Evolutionary conservation across 2,329 filamentous ascomycete genomes (phyloP).

Genomic region (Tolypocladium inflatum): DNA sequence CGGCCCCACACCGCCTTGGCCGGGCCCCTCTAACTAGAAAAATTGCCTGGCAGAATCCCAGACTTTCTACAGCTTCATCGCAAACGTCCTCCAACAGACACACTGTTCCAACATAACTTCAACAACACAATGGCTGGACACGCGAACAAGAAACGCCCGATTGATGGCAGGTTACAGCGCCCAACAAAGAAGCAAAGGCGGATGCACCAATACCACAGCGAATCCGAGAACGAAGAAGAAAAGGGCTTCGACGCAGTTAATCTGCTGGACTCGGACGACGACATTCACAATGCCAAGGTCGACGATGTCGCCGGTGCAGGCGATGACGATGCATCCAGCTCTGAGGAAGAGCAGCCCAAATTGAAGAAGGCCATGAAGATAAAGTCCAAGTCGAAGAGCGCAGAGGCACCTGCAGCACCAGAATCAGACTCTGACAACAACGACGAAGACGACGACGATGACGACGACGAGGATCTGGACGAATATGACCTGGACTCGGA

Average conservation of each 20-base stretch:
- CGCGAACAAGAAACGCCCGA: conserved; percentile 21
- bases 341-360: conserved; percentile 22
- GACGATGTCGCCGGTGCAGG: conserved; percentile 37
- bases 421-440: conserved; percentile 13
- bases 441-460: conserved; percentile 12
- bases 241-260: conserved; percentile 41
- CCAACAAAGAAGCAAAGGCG: conserved; percentile 45
- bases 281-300: conserved; percentile 41
- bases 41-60: conserved; percentile 10
- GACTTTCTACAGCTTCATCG: conserved; percentile 1
- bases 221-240: conserved; percentile 31
- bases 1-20: conserved; percentile 7
- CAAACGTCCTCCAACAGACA: conserved; percentile 2
- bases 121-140: conserved; percentile 20
- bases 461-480: conserved; percentile 23
- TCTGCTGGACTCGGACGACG: conserved; percentile 48
- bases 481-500: conserved; percentile 30
- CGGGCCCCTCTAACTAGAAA: conserved; percentile 3
- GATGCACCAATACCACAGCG: conserved; percentile 41
- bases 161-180: conserved; percentile 21
- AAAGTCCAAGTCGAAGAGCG: conserved; percentile 1
- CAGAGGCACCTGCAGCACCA: conserved; percentile 4
- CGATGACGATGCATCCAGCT: conserved; percentile 23
- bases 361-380: conserved; percentile 13
- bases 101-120: background rate